Base-by-base conservation (phyloP, 495 filamentous ascomycete genomes). In the Patellaria atrata region DNA sequence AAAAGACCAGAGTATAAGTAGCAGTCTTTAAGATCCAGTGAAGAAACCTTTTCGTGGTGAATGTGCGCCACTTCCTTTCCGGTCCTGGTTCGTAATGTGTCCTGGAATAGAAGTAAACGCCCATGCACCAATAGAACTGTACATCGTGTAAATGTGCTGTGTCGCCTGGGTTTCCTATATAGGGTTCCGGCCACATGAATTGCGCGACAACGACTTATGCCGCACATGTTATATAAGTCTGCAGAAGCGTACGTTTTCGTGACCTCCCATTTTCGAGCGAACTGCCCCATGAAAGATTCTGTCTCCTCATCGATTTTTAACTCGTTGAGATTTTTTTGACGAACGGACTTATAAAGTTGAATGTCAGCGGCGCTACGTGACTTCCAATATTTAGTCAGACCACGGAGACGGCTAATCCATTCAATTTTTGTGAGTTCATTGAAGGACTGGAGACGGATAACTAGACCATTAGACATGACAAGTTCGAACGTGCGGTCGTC, bases 211-310 rank as follows among this genome's bases (percentile, higher is more conserved):
- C 64, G 67, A 9, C 71, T 62, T 12, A 82, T 60, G 7, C 66
- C 62, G 51, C 78, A 83, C 53, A 81, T 66, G 44, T 82, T 76
- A 54, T 79, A 79, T 13, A 82, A 49, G 25, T 71, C 58, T 9
- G 76, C 67, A 3, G 69, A 77, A 14, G 78, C 75, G 37, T 67
- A 63, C 1, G 75, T 68, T 38, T 73, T 62, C 17, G 63, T 71
- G 18, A 83, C 75, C 48, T 83, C 78, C 78, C 78, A 83, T 41
- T 82, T 82, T 27, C 60, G 55, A 0, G 72, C 77, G 45, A 72
- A 77, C 44, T 79, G 75, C 8, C 78, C 78, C 13, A 83, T 50
- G 21, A 67, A 52, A 2, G 78, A 73, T 52, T 83, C 78, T 48
- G 68, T 64, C 38, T 77, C 69, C 46, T 82, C 78, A 41, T 82